These are phyloP conservation scores for Leccinum rimulosum DNA, from an alignment of 768 basidiomycete genomes.

Conservation along the genomic window DNA sequence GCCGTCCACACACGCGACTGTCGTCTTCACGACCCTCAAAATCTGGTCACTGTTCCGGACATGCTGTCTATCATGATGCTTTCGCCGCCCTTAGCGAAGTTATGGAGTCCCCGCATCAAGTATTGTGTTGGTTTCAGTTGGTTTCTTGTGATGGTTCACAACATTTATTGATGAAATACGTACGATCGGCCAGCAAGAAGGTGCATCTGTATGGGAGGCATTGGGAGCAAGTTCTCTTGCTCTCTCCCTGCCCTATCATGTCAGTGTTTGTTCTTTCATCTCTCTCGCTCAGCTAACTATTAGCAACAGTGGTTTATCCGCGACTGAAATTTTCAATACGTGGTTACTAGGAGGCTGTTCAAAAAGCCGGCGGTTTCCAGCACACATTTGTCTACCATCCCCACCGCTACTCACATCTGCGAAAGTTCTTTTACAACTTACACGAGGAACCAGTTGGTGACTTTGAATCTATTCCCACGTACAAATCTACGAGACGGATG, in stretches of 20 bases:
- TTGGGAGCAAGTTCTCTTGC: constrained; percentile 72
- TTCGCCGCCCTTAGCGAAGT: constrained; percentile 57
- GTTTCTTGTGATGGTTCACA: background rate
- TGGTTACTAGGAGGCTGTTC: constrained; percentile 59
- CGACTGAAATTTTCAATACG: constrained; percentile 57
- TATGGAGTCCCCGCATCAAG: constrained; percentile 64
- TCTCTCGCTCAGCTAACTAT: background rate
- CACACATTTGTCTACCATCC: constrained; percentile 62
- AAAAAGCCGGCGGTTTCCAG: constrained; percentile 54
- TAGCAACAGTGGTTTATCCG: constrained; percentile 60
- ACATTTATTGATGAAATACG: constrained; percentile 47
- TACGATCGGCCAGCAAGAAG: constrained; percentile 66
- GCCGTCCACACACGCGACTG: constrained; percentile 66
- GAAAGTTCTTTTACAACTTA: constrained; percentile 59
- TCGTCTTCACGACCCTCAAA: constrained; percentile 58
- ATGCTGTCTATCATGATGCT: constrained; percentile 67
- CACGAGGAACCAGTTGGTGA: constrained; percentile 11
- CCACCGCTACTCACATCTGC: constrained; percentile 70
- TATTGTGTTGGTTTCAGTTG: constrained; percentile 35
- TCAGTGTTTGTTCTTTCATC: constrained; percentile 31
- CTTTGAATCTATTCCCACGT: constrained; percentile 38
- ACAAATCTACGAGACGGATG: constrained; percentile 39
- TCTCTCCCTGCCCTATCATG: constrained; percentile 74
- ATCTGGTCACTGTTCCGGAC: constrained; percentile 70
- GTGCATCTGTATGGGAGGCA: constrained; percentile 45